Evolutionary conservation across 148 eudicot species (phyloP).

Genomic region (Arbutus unedo): DNA sequence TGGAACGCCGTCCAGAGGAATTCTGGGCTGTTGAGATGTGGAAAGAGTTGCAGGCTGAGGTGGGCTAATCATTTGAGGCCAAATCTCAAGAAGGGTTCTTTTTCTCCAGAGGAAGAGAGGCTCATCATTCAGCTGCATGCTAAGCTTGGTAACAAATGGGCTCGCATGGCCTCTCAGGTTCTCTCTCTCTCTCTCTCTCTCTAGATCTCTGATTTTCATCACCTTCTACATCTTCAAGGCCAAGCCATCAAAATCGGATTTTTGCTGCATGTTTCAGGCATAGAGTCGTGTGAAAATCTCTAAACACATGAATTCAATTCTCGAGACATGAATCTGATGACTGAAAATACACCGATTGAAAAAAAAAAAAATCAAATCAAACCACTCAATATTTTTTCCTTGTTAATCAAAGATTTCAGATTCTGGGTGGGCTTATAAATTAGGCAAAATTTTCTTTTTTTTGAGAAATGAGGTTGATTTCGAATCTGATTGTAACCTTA

Average conservation of each 20-base stretch:
- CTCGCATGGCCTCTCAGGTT: slow-evolving; percentile 85
- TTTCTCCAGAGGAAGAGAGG: slow-evolving; percentile 68
- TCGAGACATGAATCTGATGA: not conserved
- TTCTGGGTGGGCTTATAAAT: not conserved
- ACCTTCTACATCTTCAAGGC: not conserved
- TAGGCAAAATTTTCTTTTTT: not conserved
- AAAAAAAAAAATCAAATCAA: not conserved
- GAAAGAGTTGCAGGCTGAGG: slow-evolving; percentile 80
- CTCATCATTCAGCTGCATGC: slow-evolving; percentile 71
- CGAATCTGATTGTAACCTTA: not conserved
- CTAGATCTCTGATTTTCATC: not conserved
- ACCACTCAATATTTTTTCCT: not conserved
- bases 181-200: not conserved
- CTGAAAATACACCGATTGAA: not conserved
- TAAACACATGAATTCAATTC: not conserved
- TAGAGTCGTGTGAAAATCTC: not conserved
- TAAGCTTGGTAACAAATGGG: slow-evolving; percentile 91
- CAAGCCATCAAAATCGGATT: too few species aligned
- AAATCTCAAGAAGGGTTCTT: slow-evolving; percentile 73
- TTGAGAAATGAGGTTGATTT: not conserved
- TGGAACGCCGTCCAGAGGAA: slow-evolving; percentile 87
- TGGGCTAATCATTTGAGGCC: slow-evolving; percentile 94
- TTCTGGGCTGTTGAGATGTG: slow-evolving; percentile 67
- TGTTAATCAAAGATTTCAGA: not conserved
- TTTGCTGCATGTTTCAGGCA: not conserved